Conservation (phyloP, 2,329 filamentous ascomycete species). For the Pleoardoris graminearum region DNA sequence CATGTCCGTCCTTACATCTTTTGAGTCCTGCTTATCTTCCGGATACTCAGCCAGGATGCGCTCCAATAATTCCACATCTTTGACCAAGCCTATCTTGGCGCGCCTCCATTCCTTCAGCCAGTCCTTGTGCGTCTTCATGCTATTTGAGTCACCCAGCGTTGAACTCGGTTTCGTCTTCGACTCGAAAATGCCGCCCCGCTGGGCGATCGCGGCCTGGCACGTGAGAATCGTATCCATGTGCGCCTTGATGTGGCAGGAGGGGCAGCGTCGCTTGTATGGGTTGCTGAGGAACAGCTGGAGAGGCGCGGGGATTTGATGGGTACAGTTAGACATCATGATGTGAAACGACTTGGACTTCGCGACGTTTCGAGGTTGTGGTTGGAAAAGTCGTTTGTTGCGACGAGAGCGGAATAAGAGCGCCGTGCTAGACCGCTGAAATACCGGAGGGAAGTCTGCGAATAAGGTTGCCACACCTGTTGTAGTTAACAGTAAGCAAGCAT, state of each 20-base stretch:
- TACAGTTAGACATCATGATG: no score
- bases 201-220: neutral
- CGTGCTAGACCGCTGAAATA: no score
- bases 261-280: neutral
- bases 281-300: neutral
- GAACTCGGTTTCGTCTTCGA: no score
- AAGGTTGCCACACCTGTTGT: no score
- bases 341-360: no score
- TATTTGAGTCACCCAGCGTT: no score
- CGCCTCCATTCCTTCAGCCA: neutral
- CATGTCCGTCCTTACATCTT: neutral
- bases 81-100: neutral
- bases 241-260: neutral
- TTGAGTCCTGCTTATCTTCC: neutral
- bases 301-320: neutral
- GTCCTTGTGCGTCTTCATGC: neutral
- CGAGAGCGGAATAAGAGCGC: no score
- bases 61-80: neutral
- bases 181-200: neutral
- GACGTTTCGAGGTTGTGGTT: no score
- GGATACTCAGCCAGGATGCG: neutral
- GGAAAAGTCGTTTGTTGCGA: no score
- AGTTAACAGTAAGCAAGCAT: no score
- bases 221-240: neutral
- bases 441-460: no score